A percentile compares a stretch with the other conserved stretches of the same genome.
Conservation (phyloP, 148 eudicot species). For the Cornus controversa region DNA sequence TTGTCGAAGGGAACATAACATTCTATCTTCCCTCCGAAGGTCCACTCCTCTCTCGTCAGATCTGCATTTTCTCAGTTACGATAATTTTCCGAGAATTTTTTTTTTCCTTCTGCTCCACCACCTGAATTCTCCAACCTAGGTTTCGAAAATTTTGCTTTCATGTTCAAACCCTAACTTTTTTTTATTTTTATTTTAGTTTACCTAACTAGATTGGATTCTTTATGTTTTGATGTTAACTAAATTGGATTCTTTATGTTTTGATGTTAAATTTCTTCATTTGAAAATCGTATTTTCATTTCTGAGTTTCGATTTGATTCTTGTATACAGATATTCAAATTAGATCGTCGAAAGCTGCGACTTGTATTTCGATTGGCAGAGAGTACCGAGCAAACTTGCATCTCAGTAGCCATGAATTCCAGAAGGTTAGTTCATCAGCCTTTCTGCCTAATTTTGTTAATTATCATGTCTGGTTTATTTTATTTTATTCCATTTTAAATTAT, state of each 20-base stretch:
- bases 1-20: not conserved
- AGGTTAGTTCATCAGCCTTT: conserved; percentile 30
- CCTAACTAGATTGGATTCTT: not conserved
- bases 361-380: no score
- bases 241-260: not conserved
- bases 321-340: not conserved
- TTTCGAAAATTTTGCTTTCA: not conserved
- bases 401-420: conserved; percentile 46
- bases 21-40: not conserved
- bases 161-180: not conserved
- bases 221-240: not conserved
- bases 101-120: no score
- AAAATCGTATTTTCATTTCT: not conserved
- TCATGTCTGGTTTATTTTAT: not conserved
- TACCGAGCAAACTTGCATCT: not conserved
- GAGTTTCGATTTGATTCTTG: not conserved
- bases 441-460: not conserved
- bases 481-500: no score
- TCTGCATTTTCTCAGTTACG: not conserved
- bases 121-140: no score
- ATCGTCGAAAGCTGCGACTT: not conserved
- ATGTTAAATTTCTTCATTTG: not conserved
- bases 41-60: not conserved
- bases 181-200: not conserved
- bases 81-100: no score